Evolutionary conservation across 805 yeast genomes (phyloP).

Genomic region (Cyberlindnera galapagoensis): DNA sequence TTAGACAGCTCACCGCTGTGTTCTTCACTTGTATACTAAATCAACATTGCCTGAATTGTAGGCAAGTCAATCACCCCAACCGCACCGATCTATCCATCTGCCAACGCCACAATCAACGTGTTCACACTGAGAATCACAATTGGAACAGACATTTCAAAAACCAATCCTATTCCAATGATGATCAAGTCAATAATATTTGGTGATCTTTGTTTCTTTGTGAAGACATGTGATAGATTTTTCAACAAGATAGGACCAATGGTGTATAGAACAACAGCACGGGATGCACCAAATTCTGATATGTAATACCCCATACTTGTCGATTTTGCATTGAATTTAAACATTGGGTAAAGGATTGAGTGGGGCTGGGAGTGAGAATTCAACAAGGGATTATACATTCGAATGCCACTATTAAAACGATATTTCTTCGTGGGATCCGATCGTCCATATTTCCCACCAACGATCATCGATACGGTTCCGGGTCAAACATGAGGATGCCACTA

Average conservation of each 20-base stretch:
- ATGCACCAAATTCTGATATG: conserved; percentile 44
- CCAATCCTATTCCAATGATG: conserved; percentile 27
- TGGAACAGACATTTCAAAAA: conserved; percentile 34
- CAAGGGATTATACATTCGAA: no score
- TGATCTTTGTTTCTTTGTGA: conserved; percentile 31
- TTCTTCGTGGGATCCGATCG: no score
- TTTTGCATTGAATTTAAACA: conserved; percentile 47
- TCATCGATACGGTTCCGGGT: no score
- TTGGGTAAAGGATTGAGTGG: conserved; percentile 52
- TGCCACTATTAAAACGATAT: no score
- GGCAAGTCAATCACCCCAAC: conserved; percentile 51
- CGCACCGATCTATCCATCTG: conserved; percentile 33
- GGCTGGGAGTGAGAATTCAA: no score
- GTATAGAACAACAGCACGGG: conserved; percentile 43
- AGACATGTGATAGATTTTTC: conserved; percentile 28
- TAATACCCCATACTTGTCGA: conserved; percentile 50
- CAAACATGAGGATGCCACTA: no score
- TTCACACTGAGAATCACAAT: conserved; percentile 28
- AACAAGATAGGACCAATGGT: conserved; percentile 44
- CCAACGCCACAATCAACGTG: conserved; percentile 25
- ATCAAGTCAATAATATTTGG: conserved; percentile 48
- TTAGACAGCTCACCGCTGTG: no score
- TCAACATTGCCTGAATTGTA: conserved; percentile 48
- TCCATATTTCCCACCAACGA: no score
- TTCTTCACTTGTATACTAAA: no score